phyloP scores from a whole-genome alignment of 2,329 filamentous ascomycete genomes.

The Alternaria burnsii region DNA sequence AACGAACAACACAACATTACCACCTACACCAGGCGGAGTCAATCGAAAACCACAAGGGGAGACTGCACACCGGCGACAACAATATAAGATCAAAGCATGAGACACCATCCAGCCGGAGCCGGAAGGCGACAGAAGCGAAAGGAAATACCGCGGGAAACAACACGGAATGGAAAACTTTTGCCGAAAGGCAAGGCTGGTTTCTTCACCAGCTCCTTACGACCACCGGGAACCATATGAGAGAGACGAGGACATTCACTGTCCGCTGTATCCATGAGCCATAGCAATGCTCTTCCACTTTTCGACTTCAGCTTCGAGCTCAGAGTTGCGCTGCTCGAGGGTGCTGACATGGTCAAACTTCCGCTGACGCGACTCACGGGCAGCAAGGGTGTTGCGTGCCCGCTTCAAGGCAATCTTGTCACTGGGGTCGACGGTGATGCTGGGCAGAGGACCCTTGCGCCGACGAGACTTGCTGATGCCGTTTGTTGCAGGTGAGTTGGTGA shows the following conservation, averaged over 20 bases:
- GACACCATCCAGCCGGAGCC: constrained; percentile 19
- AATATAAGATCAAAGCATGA: constrained; percentile 22
- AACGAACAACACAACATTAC: constrained; percentile 20
- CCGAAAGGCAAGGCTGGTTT: constrained; percentile 36
- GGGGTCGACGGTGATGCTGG: constrained; percentile 79
- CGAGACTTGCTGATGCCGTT: constrained; percentile 75
- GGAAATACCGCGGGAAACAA: constrained; percentile 13
- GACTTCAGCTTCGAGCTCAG: constrained; percentile 66
- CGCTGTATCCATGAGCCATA: constrained; percentile 49
- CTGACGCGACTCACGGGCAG: constrained; percentile 90
- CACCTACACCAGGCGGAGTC: constrained; percentile 47
- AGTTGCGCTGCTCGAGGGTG: constrained; percentile 76
- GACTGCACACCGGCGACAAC: constrained; percentile 45
- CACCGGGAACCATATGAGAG: constrained; percentile 39
- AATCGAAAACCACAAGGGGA: constrained; percentile 46
- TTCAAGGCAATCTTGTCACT: constrained; percentile 82
- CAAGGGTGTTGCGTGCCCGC: constrained; percentile 91
- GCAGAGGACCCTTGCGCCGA: constrained; percentile 81
- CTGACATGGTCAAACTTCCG: constrained; percentile 82
- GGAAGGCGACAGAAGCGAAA: constrained; percentile 12
- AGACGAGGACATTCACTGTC: constrained; percentile 44
- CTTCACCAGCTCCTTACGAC: constrained; percentile 51
- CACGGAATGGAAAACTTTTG: constrained; percentile 36
- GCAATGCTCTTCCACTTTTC: constrained; percentile 55
- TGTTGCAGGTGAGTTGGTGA: constrained; percentile 61